Conservation (phyloP, 2,329 filamentous ascomycete species). For the Aspergillus thermomutatus region DNA sequence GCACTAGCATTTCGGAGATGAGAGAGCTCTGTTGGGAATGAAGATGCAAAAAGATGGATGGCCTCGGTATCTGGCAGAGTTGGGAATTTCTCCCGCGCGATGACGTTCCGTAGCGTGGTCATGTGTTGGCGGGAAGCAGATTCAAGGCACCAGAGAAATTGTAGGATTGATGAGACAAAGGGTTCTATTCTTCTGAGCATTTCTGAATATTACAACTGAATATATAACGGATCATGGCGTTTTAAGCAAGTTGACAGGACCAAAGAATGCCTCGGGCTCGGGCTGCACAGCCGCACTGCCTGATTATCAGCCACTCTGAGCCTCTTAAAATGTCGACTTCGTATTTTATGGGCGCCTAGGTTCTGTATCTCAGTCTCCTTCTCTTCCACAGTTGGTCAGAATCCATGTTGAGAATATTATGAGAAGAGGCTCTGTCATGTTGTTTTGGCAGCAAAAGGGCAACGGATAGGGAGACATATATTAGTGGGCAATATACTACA, state of each 20-base stretch:
- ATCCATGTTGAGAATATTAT: background rate
- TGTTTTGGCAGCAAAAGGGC: background rate
- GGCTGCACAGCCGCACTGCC: background rate
- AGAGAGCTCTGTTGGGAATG: conserved; percentile 1
- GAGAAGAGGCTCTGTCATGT: background rate
- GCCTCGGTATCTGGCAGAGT: background rate
- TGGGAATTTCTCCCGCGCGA: background rate
- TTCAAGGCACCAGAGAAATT: background rate
- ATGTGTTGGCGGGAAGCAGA: background rate
- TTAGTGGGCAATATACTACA: too few species aligned
- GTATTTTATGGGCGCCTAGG: background rate
- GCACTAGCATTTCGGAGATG: conserved; percentile 6
- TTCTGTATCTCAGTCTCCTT: background rate
- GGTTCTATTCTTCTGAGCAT: background rate
- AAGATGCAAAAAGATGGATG: background rate
- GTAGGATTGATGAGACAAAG: background rate
- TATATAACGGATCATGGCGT: background rate
- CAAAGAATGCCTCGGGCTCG: background rate
- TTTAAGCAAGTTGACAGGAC: background rate
- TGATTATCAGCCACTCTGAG: background rate
- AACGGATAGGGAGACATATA: background rate
- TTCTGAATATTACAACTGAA: background rate
- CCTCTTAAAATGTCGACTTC: background rate
- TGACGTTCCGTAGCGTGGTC: background rate
- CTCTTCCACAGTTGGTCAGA: background rate